Conservation (phyloP, 805 yeast species). For the Lipomyces oligophaga region DNA sequence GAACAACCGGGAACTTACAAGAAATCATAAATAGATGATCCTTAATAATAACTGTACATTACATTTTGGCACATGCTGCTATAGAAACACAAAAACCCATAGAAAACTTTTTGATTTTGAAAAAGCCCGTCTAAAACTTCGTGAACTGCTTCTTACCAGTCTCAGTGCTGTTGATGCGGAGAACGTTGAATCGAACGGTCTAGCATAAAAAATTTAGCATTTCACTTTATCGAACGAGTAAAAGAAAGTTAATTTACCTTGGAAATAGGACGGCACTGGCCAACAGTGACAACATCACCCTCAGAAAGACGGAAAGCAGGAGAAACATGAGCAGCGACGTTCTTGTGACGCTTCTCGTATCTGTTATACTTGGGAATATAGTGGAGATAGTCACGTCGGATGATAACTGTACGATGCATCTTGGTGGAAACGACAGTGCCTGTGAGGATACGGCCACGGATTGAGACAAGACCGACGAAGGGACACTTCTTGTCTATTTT, state of each 20-base stretch:
- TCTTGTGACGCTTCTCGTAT: slow-evolving; percentile 99
- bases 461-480: slow-evolving; percentile 92
- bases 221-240: background rate
- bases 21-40: background rate
- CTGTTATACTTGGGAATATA: slow-evolving; percentile 99
- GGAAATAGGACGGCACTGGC: slow-evolving; percentile 99
- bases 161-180: slow-evolving; percentile 84
- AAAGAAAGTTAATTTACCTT: slow-evolving; percentile 48
- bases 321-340: slow-evolving; percentile 98
- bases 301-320: slow-evolving; percentile 99
- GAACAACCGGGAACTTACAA: background rate
- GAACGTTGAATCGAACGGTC: slow-evolving; percentile 99
- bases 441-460: slow-evolving; percentile 99
- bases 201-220: too few species aligned
- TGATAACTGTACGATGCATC: slow-evolving; percentile 99
- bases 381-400: slow-evolving; percentile 99
- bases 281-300: slow-evolving; percentile 99
- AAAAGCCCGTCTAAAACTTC: slow-evolving; percentile 63
- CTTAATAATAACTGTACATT: slow-evolving; percentile 16
- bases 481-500: slow-evolving; percentile 88
- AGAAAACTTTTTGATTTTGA: slow-evolving; percentile 11
- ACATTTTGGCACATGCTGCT: slow-evolving; percentile 20
- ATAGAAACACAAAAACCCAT: slow-evolving; percentile 22
- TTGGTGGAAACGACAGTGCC: slow-evolving; percentile 99
- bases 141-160: slow-evolving; percentile 86